Percentiles rank a stretch among this genome's conserved stretches.
Evolutionary conservation across 2,329 filamentous ascomycete genomes (phyloP).

Genomic region (Aureobasidium sp.): DNA sequence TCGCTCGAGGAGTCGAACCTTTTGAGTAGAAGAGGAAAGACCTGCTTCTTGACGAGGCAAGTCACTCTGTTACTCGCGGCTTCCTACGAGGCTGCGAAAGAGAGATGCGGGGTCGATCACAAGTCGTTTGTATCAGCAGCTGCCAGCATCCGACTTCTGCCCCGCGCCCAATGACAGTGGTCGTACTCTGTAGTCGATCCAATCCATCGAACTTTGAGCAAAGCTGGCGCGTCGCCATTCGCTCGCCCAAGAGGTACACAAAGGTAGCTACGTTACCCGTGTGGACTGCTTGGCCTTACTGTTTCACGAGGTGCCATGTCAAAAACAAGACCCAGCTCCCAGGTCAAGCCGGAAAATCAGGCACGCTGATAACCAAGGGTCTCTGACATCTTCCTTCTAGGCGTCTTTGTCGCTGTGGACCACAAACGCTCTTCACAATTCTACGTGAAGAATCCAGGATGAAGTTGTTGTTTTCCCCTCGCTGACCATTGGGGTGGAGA

Average conservation of each 20-base stretch:
- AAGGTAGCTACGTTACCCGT: conserved; percentile 2
- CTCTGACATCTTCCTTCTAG: neutral
- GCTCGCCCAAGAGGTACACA: neutral
- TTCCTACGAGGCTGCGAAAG: neutral
- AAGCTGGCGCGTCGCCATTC: neutral
- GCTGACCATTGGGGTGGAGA: conserved; percentile 12
- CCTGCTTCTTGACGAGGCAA: neutral
- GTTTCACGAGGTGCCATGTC: neutral
- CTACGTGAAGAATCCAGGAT: neutral
- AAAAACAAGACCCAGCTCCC: neutral
- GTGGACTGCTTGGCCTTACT: neutral
- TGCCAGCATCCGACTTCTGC: conserved; percentile 1
- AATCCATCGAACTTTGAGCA: neutral
- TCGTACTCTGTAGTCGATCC: neutral
- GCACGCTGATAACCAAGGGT: neutral
- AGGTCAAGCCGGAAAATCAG: conserved; percentile 10
- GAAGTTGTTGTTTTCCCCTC: neutral
- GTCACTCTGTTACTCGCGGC: neutral
- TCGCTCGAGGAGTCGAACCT: neutral
- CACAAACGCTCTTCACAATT: neutral
- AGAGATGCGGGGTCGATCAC: conserved; percentile 12
- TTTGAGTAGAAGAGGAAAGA: neutral
- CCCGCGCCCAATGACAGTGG: conserved; percentile 1
- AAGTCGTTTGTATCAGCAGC: conserved; percentile 7
- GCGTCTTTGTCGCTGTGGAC: neutral